phyloP scores from a whole-genome alignment of 2,329 filamentous ascomycete species.

The Mycosphaerelloides madeirae region DNA sequence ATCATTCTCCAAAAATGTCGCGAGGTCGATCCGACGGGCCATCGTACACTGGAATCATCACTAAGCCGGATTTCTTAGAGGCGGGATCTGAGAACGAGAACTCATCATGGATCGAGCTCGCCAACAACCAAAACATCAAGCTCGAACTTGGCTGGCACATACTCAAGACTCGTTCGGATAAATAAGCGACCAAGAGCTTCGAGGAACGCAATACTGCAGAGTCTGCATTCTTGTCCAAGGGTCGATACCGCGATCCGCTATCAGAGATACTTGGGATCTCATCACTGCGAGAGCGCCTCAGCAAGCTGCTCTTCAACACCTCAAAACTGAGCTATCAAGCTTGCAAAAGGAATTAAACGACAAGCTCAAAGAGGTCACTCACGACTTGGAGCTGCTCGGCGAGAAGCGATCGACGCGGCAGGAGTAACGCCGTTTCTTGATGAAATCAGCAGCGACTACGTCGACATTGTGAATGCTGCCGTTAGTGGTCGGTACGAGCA shows the following conservation, averaged over 20 bases:
- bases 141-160: conserved; percentile 52
- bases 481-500: conserved; percentile 50
- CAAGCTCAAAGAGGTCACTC: conserved; percentile 25
- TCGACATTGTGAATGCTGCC: conserved; percentile 43
- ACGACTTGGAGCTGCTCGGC: conserved; percentile 46
- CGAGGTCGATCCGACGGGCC: conserved; percentile 42
- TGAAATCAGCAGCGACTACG: conserved; percentile 46
- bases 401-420: conserved; percentile 40
- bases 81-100: conserved; percentile 39
- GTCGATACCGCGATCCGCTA: conserved; percentile 28
- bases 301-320: conserved; percentile 43
- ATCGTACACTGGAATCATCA: conserved; percentile 56
- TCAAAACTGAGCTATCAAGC: conserved; percentile 34
- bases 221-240: conserved; percentile 32
- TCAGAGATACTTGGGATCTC: conserved; percentile 43
- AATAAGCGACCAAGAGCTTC: conserved; percentile 34
- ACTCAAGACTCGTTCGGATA: conserved; percentile 43
- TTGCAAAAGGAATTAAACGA: conserved; percentile 31
- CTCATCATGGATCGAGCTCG: conserved; percentile 36
- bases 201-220: conserved; percentile 40
- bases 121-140: conserved; percentile 37
- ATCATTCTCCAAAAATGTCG: conserved; percentile 49
- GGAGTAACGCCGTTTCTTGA: conserved; percentile 49
- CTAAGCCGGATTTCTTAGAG: conserved; percentile 49
- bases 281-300: conserved; percentile 47